Evolutionary conservation across 352 stramenopile species (phyloP), one percentile per base, ranked within the genome.

Genomic region (Peronospora destructor): DNA sequence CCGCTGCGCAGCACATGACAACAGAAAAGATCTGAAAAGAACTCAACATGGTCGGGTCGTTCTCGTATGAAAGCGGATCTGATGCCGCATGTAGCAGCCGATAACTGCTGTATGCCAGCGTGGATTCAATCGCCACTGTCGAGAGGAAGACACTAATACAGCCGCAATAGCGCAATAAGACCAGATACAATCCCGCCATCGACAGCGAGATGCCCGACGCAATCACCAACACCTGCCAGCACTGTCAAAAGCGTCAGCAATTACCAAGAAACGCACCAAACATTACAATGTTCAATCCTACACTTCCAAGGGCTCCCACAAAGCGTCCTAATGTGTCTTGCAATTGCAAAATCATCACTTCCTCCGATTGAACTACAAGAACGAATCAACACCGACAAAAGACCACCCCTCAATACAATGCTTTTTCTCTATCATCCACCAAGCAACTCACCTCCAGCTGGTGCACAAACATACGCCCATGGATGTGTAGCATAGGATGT

Each of bases 241-340:
- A 85, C 76, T 91, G 35, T 25, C 14, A 1, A 0, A 49, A 50
- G 1, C 11, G 19, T 59, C 23, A 50, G 9, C 25, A 1, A 17
- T 32, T 33, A 44, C 26, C 12, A 9, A 8, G 21, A 35, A 26
- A 26, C 4, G 0, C 9, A 34, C 3, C 30, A 5, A 45, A 43
- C 10, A 23, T 9, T 2, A 36, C 23, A 56, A 38, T 8, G 12
- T 14, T 11, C 29, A 35, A 1, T 36, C 64, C 12, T 70, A 88
- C 77, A 55, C 84, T 76, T 14, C 70, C 67, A 17, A 91, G 53
- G 9, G 73, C 77, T n/a, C 81, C 81, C n/a, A 91, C 76, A 50
- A 89, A 89, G 14, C 74, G 71, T 7, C 81, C 81, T 11, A 84
- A 26, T 1, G 66, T 84, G 39, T 91, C 81, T 47, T 91, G 77